Evolutionary conservation across 129 eudicot species (phyloP).

Genomic region (Arctium minus): DNA sequence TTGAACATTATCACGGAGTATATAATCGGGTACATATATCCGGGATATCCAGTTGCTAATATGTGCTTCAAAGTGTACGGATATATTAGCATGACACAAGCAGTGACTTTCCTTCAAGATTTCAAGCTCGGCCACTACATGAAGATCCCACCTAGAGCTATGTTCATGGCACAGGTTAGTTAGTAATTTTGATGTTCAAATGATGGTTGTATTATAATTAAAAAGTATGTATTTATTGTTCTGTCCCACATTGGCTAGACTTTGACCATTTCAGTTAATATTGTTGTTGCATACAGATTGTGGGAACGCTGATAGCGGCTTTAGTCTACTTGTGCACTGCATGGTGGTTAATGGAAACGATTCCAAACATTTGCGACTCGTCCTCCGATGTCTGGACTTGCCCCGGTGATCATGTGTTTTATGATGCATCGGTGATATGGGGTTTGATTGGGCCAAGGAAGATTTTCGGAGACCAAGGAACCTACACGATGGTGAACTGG

Average conservation of each 20-base stretch:
- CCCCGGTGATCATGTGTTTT: slow-evolving; percentile 71
- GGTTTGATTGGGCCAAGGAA: slow-evolving; percentile 86
- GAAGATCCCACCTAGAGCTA: slow-evolving; percentile 85
- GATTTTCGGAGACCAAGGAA: slow-evolving; percentile 80
- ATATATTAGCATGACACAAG: slow-evolving; percentile 91
- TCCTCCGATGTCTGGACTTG: slow-evolving; percentile 77
- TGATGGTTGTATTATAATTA: no score
- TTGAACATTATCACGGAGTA: slow-evolving; percentile 91
- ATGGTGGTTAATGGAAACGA: slow-evolving; percentile 89
- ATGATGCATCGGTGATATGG: slow-evolving; percentile 91
- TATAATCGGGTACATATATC: slow-evolving; percentile 91
- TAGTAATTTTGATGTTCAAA: not conserved
- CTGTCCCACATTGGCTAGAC: no score
- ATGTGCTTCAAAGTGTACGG: slow-evolving; percentile 99
- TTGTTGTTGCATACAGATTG: slow-evolving; percentile 32
- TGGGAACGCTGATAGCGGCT: slow-evolving; percentile 68
- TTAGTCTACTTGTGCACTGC: slow-evolving; percentile 72
- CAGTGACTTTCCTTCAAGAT: slow-evolving; percentile 81
- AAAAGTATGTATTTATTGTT: not conserved
- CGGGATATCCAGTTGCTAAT: slow-evolving; percentile 96
- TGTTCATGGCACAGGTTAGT: slow-evolving; percentile 89
- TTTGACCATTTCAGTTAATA: not conserved
- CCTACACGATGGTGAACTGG: slow-evolving; percentile 72
- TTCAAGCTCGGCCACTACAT: slow-evolving; percentile 93
- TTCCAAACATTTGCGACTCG: slow-evolving; percentile 63